Conservation (phyloP, 352 stramenopile genomes). For the Phytopythium helicoides region DNA sequence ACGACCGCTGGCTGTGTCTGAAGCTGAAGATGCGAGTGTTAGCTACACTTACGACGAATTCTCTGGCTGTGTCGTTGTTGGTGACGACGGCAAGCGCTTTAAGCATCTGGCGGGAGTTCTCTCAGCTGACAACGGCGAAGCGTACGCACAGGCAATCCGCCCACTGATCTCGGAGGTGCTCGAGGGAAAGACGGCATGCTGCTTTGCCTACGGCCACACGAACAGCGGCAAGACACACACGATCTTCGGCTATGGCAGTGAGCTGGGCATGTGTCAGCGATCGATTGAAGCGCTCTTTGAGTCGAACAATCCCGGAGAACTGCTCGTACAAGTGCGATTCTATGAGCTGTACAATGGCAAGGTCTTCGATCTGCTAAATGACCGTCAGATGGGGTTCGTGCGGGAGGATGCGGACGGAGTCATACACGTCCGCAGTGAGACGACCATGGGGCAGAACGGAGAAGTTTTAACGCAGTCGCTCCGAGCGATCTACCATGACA, state of each 20-base stretch:
- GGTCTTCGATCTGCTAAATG: conserved; percentile 51
- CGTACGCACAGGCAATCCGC: conserved; percentile 26
- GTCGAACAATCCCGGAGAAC: neutral
- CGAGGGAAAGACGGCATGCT: conserved; percentile 38
- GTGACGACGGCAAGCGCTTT: conserved; percentile 21
- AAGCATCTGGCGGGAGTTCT: conserved; percentile 31
- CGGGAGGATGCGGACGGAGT: conserved; percentile 40
- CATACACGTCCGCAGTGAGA: conserved; percentile 51
- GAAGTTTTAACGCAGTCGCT: conserved; percentile 48
- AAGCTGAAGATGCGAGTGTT: conserved; percentile 19
- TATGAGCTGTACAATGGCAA: conserved; percentile 62
- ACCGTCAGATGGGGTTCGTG: conserved; percentile 39
- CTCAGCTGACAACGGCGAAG: conserved; percentile 24
- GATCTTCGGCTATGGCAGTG: conserved; percentile 50
- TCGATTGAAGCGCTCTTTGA: conserved; percentile 36
- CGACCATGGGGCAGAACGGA: conserved; percentile 33
- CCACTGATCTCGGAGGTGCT: conserved; percentile 25
- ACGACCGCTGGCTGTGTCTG: conserved; percentile 24
- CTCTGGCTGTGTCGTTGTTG: neutral
- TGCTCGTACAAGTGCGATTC: conserved; percentile 50
- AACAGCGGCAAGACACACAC: conserved; percentile 65
- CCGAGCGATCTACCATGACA: conserved; percentile 21
- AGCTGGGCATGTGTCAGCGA: conserved; percentile 38
- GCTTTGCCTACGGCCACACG: conserved; percentile 60
- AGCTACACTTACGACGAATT: conserved; percentile 13